Conservation (phyloP, 345 rosid genomes). For the Lenwebbia sp. region DNA sequence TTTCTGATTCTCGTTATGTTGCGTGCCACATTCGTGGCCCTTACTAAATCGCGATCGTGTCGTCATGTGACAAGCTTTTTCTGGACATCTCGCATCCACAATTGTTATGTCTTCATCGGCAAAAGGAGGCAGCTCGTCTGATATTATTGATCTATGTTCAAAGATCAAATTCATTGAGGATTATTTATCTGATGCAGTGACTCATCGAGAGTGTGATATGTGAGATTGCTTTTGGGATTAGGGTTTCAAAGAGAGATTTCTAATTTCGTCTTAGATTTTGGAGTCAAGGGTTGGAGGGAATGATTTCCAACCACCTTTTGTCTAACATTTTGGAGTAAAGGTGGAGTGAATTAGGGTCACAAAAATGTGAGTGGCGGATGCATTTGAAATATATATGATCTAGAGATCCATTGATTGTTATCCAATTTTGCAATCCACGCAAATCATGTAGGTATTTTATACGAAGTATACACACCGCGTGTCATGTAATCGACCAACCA, state of each 20-base stretch:
- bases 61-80: not conserved
- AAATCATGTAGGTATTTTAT: not conserved
- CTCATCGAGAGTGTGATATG: not conserved
- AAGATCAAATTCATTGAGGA: not conserved
- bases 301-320: not conserved
- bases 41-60: not conserved
- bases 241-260: not conserved
- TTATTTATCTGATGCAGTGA: accelerated
- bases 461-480: not conserved
- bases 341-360: not conserved
- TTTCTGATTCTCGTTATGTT: too few relatives aligned
- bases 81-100: not conserved
- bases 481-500: not conserved
- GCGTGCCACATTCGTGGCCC: too few relatives aligned
- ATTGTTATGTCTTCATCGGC: not conserved
- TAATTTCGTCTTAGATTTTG: not conserved
- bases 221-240: not conserved
- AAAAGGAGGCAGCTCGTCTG: not conserved
- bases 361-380: not conserved
- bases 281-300: not conserved
- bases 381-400: not conserved
- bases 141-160: not conserved
- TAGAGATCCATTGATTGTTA: not conserved
- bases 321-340: not conserved
- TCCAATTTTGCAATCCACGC: not conserved